Percentiles rank a stretch among this genome's conserved stretches.
These are phyloP conservation scores for Serendipita sp. DNA, from an alignment of 1,284 basidiomycete species.

Conservation along the genomic window DNA sequence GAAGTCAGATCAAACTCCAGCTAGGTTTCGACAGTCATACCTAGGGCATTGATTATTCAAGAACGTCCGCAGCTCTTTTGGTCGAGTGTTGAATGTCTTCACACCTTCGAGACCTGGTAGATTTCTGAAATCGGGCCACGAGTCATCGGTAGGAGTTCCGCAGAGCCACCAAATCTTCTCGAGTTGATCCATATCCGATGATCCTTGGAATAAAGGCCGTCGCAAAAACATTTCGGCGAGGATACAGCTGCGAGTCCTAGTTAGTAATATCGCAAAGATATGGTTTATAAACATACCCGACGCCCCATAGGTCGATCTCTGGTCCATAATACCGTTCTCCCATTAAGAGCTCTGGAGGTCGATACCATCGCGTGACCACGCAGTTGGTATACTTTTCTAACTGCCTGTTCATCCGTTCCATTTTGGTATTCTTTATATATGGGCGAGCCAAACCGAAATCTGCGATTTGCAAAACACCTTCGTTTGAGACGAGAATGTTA, in stretches of 20 bases:
- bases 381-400: constrained; percentile 86
- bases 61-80: background rate
- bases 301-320: constrained; percentile 97
- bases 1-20: background rate
- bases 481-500: constrained; percentile 86
- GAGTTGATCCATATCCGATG: constrained; percentile 80
- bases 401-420: constrained; percentile 26
- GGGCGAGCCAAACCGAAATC: constrained; percentile 93
- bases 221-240: constrained; percentile 91
- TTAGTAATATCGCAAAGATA: constrained; percentile 2
- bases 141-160: constrained; percentile 52
- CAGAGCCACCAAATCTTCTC: constrained; percentile 83
- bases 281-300: constrained; percentile 47
- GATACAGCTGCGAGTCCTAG: constrained; percentile 49
- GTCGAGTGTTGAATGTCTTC: background rate
- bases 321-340: constrained; percentile 84
- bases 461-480: constrained; percentile 74
- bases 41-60: background rate
- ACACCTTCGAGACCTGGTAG: background rate
- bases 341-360: constrained; percentile 87
- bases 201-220: constrained; percentile 78
- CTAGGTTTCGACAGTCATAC: background rate
- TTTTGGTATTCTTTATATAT: constrained; percentile 33
- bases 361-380: constrained; percentile 98
- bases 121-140: background rate